phyloP scores from a whole-genome alignment of 345 rosid genomes.

The Gossypium turneri region DNA sequence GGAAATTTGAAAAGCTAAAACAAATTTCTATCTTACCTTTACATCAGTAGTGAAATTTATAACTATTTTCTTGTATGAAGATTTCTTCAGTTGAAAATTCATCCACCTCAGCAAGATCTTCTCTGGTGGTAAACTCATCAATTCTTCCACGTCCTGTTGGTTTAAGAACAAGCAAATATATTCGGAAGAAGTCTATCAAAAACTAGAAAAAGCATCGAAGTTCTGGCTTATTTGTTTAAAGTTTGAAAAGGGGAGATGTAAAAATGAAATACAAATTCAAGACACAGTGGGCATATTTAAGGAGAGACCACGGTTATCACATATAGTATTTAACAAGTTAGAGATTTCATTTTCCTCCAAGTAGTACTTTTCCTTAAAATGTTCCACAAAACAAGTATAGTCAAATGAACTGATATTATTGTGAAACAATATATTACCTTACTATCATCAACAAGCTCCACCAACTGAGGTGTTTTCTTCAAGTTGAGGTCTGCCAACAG shows the following conservation, averaged over 20 bases:
- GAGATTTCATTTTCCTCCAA: background rate
- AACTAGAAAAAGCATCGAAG: background rate
- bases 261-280: background rate
- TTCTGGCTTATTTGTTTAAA: background rate
- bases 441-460: constrained; percentile 82
- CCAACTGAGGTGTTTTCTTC: constrained; percentile 92
- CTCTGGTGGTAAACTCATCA: constrained; percentile 96
- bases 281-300: background rate
- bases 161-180: constrained; percentile 10
- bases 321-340: background rate
- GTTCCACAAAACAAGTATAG: background rate
- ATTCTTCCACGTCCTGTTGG: constrained; percentile 89
- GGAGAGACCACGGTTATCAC: background rate
- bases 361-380: background rate
- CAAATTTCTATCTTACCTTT: constrained; percentile 45
- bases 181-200: constrained; percentile 10
- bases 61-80: constrained; percentile 64
- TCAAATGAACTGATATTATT: background rate
- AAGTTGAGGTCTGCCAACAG: constrained; percentile 92
- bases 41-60: constrained; percentile 93
- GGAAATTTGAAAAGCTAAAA: background rate
- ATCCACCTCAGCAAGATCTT: constrained; percentile 93
- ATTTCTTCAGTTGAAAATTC: constrained; percentile 86
- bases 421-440: constrained; percentile 39
- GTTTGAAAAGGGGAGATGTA: background rate